A percentile compares a stretch with the other conserved stretches of the same genome.
Conservation (phyloP, 2,329 filamentous ascomycete genomes). For the Pseudogymnoascus pannorum region DNA sequence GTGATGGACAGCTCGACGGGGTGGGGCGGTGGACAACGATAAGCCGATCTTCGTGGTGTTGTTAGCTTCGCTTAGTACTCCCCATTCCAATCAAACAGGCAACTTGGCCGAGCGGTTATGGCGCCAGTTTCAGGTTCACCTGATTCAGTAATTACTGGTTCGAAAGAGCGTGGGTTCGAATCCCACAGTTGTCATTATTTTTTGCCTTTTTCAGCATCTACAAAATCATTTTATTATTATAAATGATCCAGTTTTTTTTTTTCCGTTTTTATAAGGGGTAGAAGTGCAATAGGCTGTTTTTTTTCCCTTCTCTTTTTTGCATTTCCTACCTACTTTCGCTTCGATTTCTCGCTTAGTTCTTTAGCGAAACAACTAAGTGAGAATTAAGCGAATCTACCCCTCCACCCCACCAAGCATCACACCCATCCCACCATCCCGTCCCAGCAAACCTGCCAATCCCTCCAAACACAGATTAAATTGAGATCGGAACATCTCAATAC, state of each 20-base stretch:
- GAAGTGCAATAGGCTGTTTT: too few relatives aligned
- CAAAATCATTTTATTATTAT: too few relatives aligned
- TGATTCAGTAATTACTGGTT: slow-evolving; percentile 17
- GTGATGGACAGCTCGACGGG: too few relatives aligned
- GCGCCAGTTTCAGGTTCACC: slow-evolving; percentile 30
- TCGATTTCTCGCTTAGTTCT: not conserved
- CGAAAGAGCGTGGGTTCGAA: slow-evolving; percentile 32
- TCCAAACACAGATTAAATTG: slow-evolving; percentile 4
- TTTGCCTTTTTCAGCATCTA: not conserved
- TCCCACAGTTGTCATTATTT: slow-evolving; percentile 26
- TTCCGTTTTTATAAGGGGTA: not conserved
- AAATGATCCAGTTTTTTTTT: not conserved
- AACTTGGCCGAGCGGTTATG: slow-evolving; percentile 32
- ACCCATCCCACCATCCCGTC: not conserved
- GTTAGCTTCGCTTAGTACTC: not conserved
- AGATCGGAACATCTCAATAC: not conserved
- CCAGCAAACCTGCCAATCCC: not conserved
- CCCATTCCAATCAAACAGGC: slow-evolving; percentile 12
- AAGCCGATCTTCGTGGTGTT: too few relatives aligned
- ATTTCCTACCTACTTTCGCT: not conserved
- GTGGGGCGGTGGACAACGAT: too few relatives aligned
- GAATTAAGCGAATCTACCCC: not conserved
- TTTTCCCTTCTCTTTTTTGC: not conserved
- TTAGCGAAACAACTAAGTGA: not conserved
- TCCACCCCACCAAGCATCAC: not conserved